Percentiles rank a stretch among this genome's conserved stretches.
Conservation (phyloP, 495 filamentous ascomycete genomes). For the Tetracladium marchalianum region DNA sequence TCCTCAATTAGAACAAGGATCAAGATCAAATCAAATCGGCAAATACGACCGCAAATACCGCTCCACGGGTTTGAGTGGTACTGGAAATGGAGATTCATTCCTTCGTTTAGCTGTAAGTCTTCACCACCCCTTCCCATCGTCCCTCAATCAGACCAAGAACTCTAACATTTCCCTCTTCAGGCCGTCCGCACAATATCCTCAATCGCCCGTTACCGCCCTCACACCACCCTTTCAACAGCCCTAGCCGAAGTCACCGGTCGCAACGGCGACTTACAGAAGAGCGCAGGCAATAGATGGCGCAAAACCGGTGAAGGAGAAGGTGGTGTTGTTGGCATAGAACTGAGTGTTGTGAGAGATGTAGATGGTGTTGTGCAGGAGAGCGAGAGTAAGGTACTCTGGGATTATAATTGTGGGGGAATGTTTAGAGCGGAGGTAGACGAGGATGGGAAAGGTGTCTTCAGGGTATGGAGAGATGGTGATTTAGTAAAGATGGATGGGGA, state of each 20-base stretch:
- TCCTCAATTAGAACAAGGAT: slow-evolving; percentile 3
- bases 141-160: too few species aligned
- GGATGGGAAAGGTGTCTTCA: slow-evolving; percentile 48
- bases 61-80: slow-evolving; percentile 69
- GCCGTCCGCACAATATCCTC: slow-evolving; percentile 64
- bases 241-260: slow-evolving; percentile 56
- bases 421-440: slow-evolving; percentile 71
- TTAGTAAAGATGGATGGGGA: slow-evolving; percentile 19
- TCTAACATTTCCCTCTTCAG: slow-evolving; percentile 22
- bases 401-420: slow-evolving; percentile 88
- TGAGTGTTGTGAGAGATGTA: slow-evolving; percentile 32
- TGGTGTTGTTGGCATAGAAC: slow-evolving; percentile 81
- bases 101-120: slow-evolving; percentile 33
- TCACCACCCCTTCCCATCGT: neutral
- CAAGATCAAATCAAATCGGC: neutral
- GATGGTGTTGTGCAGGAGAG: slow-evolving; percentile 21
- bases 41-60: slow-evolving; percentile 24
- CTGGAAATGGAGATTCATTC: slow-evolving; percentile 87
- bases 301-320: slow-evolving; percentile 72
- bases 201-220: slow-evolving; percentile 51
- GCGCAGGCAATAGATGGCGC: slow-evolving; percentile 68
- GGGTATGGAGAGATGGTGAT: slow-evolving; percentile 41
- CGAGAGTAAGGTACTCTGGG: slow-evolving; percentile 30
- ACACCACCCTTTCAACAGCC: slow-evolving; percentile 34
- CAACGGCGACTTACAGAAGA: slow-evolving; percentile 63